Base-by-base conservation (phyloP, 805 yeast species). In the Yamadazyma olivae region DNA sequence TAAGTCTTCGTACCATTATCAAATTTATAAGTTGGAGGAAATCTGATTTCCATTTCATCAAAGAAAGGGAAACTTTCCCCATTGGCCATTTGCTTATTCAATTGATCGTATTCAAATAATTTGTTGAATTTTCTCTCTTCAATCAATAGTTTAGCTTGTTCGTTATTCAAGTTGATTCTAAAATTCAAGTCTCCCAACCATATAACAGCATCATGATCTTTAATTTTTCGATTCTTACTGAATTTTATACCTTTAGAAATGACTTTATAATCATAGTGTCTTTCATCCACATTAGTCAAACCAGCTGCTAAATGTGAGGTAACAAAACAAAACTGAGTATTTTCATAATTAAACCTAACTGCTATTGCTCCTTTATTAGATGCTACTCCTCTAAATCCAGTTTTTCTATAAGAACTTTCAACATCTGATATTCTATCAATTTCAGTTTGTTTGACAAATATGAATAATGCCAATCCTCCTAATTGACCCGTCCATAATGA, bases 181-280 rank as follows among this genome's bases (percentile, higher is more conserved):
- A 82, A 93, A 56, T 93, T 93, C 59, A 95, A 81, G 59, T 93
- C 99, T 6, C 99, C 99, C 60, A 86, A 70, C 89, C 96, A 88
- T 12, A 93, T 70, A 6, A 88, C 82, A 26, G 79, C 77, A 52
- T 91, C 96, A 56, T 89, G 96, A 50, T 88, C 91, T 45, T 74
- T 74, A 12, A 57, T 54, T 37, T 56, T 40, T 23, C 59, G 50
- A 45, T 74, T 71, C 44, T 60, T 72, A n/a, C 79, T 71, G 53
- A 85, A 85, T 39, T 78, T 66, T 20, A 84, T 67, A 5, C 85
- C 86, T 39, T 76, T 79, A 2, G 81, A 70, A 21, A 93, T 81
- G 1, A 90, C 77, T 45, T 86, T 86, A 49, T 85, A 87, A 54
- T 93, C 95, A 45, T 80, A 81, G 53, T 86, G 95, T 39, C 99